Conservation (phyloP, 257 asterid species). For the Solanum dulcamara region DNA sequence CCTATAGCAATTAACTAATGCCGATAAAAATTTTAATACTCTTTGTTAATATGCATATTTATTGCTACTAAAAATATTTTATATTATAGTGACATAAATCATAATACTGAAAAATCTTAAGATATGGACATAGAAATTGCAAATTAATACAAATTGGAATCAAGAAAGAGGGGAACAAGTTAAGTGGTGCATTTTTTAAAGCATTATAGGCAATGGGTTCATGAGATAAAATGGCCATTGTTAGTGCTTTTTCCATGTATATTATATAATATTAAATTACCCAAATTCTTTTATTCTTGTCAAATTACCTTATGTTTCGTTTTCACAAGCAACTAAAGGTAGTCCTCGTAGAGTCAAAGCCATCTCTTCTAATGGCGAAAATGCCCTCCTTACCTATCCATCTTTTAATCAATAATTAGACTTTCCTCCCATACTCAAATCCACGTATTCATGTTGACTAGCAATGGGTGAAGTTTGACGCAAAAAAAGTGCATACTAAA, state of each 20-base stretch:
- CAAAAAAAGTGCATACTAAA: background rate
- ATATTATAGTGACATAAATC: too few relatives aligned
- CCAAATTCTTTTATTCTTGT: background rate
- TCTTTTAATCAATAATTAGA: background rate
- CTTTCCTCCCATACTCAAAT: background rate
- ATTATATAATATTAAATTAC: background rate
- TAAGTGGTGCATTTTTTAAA: background rate
- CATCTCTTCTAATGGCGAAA: background rate
- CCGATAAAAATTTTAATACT: too few relatives aligned
- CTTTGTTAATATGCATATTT: too few relatives aligned
- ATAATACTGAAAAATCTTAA: background rate
- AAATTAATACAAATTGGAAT: background rate
- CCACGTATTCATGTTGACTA: background rate
- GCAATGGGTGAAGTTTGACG: background rate
- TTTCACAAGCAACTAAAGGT: background rate
- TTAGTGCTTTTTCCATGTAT: background rate
- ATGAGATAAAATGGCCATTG: background rate
- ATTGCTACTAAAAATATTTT: too few relatives aligned
- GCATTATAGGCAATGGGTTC: background rate
- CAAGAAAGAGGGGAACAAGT: background rate
- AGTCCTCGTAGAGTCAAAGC: background rate
- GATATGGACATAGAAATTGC: background rate
- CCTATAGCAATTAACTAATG: too few relatives aligned
- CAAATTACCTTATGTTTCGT: background rate
- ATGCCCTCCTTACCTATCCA: background rate